These are phyloP conservation scores for Anthoceros angustus DNA, from an alignment of 225 moss, liverwort and hornwort genomes.

Conservation along the genomic window DNA sequence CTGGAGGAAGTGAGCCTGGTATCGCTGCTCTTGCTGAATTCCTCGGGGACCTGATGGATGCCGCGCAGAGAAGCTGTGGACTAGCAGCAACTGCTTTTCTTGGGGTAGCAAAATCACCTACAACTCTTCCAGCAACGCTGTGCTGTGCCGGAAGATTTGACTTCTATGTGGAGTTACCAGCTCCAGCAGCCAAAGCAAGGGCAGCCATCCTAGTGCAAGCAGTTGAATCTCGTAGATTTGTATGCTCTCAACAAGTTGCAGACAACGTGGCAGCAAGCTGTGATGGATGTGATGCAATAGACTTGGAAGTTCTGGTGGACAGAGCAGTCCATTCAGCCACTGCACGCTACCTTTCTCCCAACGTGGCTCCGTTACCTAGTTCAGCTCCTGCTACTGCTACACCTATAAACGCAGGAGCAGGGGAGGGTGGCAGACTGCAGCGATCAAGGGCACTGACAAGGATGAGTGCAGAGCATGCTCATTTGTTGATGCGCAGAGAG, in stretches of 20 bases:
- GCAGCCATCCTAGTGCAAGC: conserved; percentile 66
- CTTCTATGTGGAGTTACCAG: conserved; percentile 65
- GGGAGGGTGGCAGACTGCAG: conserved; percentile 7
- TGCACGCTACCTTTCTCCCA: conserved; percentile 54
- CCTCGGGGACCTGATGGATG: conserved; percentile 74
- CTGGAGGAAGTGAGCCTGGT: conserved; percentile 63
- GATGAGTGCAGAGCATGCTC: conserved; percentile 19
- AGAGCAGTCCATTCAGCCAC: conserved; percentile 97
- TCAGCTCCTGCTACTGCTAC: conserved; percentile 9
- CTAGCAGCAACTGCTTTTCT: conserved; percentile 62
- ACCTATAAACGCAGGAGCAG: background rate
- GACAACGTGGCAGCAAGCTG: conserved; percentile 62
- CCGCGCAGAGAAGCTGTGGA: conserved; percentile 44
- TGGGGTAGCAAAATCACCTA: conserved; percentile 67
- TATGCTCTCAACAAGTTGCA: conserved; percentile 47
- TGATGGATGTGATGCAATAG: conserved; percentile 78
- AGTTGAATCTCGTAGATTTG: conserved; percentile 57
- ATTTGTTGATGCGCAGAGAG: conserved; percentile 14
- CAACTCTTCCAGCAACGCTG: conserved; percentile 60
- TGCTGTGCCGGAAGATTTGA: conserved; percentile 80
- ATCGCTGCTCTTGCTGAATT: conserved; percentile 61
- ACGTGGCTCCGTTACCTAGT: conserved; percentile 7
- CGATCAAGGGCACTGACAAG: conserved; percentile 20
- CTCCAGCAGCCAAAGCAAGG: conserved; percentile 73
- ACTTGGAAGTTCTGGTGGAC: conserved; percentile 87